Percentiles rank a stretch among this genome's conserved stretches.
Evolutionary conservation across 441 rosid species (phyloP).

Genomic region (Geranium incanum): DNA sequence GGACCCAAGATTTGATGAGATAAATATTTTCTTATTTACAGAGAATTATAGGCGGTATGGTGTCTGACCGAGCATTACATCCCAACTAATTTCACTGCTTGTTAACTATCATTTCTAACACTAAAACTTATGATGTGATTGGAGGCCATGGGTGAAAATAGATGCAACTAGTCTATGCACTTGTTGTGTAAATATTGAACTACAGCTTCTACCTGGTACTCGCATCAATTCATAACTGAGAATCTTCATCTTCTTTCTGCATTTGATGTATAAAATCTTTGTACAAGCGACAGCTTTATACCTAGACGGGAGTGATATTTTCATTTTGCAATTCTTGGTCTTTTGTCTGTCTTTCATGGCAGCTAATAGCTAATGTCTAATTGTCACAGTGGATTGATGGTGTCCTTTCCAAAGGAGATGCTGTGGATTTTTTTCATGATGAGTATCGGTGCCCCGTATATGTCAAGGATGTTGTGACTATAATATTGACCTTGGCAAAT

Average conservation of each 20-base stretch:
- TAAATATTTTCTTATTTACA: background rate
- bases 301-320: no score
- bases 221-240: no score
- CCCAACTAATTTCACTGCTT: background rate
- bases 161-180: no score
- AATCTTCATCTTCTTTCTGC: no score
- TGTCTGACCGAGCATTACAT: background rate
- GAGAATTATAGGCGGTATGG: background rate
- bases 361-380: slow-evolving; percentile 6
- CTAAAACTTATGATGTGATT: background rate
- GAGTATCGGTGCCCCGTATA: slow-evolving; percentile 85
- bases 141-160: background rate
- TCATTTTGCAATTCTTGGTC: background rate
- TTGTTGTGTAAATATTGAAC: no score
- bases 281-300: no score
- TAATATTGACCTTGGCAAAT: slow-evolving; percentile 37
- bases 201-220: no score
- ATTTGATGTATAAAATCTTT: no score
- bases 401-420: slow-evolving; percentile 57
- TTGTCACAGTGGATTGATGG: slow-evolving; percentile 72
- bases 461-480: slow-evolving; percentile 60
- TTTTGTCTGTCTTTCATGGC: background rate
- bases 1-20: no score
- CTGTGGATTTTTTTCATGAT: slow-evolving; percentile 60
- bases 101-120: no score